Evolutionary conservation across 108 stramenopile species (phyloP), one percentile per base, ranked within the genome.

Genomic region (Cyclotella kingstonii): DNA sequence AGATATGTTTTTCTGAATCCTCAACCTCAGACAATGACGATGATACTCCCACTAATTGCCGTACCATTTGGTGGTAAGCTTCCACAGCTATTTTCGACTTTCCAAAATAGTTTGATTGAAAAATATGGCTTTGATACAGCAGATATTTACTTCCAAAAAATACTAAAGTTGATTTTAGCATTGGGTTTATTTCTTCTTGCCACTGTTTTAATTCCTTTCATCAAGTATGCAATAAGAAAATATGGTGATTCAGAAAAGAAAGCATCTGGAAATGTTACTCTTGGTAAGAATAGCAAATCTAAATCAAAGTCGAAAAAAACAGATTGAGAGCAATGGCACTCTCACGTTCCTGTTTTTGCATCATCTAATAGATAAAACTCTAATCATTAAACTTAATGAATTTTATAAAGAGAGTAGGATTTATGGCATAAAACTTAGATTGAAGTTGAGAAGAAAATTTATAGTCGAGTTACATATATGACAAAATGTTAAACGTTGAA

Each of bases 1-100:
- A 94, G 91, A 54, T 91, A 78, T 70, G 81, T 94, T 25, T 90
- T 79, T 46, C 76, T 73, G 33, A 70, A 62, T 36, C 88, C 90
- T 23, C 63, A 83, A 28, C 68, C 80, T 0, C 68, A 47, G 8
- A 70, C 85, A 12, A 70, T 81, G 27, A 63, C 86, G 26, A 68
- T 90, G 45, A 81, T 85, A 11, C 56, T 94, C n/a, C 93, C 93
- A 5, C 26, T 81, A 4, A 61, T 94, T 60, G 85, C 89, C 5
- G 30, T 84, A 28, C 74, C 71, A 1, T 78, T 73, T 63, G 88
- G 87, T 15, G 89, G 89, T 0, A 85, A 73, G 53, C 64, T 87
- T n/a, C 88, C 86, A 9, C 26, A 38, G 1, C 41, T 73, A 29
- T 58, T 91, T 12, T 56, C 72, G 21, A 29, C 30, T 5, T 19